Evolutionary conservation across 164 flowering plant species (phyloP), one percentile per base, ranked within the genome.

Genomic region (Umbellularia californica): DNA sequence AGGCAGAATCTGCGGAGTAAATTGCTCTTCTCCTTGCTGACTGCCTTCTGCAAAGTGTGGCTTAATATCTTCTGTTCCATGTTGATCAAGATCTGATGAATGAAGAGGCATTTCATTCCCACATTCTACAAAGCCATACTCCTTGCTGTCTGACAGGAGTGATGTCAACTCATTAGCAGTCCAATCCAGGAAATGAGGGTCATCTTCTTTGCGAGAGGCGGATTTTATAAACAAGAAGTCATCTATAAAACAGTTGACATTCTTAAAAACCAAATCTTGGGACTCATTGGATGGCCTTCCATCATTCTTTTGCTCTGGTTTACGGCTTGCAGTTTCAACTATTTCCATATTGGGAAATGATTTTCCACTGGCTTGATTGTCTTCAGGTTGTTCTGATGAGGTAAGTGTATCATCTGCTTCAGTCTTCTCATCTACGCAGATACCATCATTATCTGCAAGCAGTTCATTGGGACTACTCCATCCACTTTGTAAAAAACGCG

Each of bases 361-460:
- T 68, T 72, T 77, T 47, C 22, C 47, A 65, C 60, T 76, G 64
- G 70, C 55, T 24, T 68, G 70, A 17, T 72, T 65, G 15, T 76
- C 73, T 69, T 52, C 75, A 77, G 65, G 66, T 65, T 75, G 72
- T 50, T 75, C 76, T 52, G 25, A 72, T 55, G 58, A 60, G 55
- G 72, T 52, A 2, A 27, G 23, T 22, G 73, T 68, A 65, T 74
- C 50, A 62, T 12, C 72, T 25, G 27, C 50, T 71, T 75, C 50
- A 28, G 17, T 35, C 68, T 69, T 25, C 55, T 13, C 27, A 11
- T 50, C 66, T 73, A 70, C 62, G 10, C 47, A 17, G 14, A 19
- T 71, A 62, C 74, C 62, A 63, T 50, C 62, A 13, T 69, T 70
- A 76, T 47, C 76, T 0, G 50, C 2, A 0, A 25, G 11, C 3